Evolutionary conservation across 192 early-diverging fungal species (phyloP), one percentile per base, ranked within the genome.

Genomic region (Radiomyces spectabilis): DNA sequence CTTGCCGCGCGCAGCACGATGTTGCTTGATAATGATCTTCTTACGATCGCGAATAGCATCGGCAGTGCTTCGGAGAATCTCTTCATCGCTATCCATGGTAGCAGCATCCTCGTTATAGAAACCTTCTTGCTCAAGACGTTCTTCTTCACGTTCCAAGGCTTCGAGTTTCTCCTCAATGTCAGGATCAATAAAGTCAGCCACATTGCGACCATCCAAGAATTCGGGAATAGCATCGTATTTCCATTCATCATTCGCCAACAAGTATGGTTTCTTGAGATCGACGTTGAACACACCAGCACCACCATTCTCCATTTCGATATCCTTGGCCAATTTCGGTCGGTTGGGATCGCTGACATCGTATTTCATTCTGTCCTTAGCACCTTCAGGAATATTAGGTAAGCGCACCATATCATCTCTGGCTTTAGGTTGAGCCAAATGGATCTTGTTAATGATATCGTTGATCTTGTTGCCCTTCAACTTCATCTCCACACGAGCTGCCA

Each of bases 171-270:
- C 91, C 61, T 93, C 93, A 68, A 99, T 98, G 4, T 98, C 93
- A 26, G 95, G 78, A 76, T 99, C 97, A 65, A 98, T 75, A 70
- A 98, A 99, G 77, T 99, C 97, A 18, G 92, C 92, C 30, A 99
- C 81, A 75, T 99, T 99, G 78, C 93, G 90, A 62, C 95, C 95
- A 62, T 98, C 85, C 84, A 94, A 88, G 71, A 99, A 94, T 77
- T 99, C 97, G 31, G 97, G 97, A 47, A 99, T 94, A 34, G 74
- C 74, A 72, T 99, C 97, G 76, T 97, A 88, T 71, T 90, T 94
- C 95, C 95, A 98, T 37, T 94, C 89, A 44, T 80, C 77, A 37
- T 91, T 69, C 16, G 74, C 78, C 42, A 98, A 79, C 64, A 84
- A 35, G 75, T 99, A 99, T 55, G 74, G 74, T 76, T 96, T 96